Base-by-base conservation (phyloP, 148 eudicot species). In the Rheum nobile region DNA sequence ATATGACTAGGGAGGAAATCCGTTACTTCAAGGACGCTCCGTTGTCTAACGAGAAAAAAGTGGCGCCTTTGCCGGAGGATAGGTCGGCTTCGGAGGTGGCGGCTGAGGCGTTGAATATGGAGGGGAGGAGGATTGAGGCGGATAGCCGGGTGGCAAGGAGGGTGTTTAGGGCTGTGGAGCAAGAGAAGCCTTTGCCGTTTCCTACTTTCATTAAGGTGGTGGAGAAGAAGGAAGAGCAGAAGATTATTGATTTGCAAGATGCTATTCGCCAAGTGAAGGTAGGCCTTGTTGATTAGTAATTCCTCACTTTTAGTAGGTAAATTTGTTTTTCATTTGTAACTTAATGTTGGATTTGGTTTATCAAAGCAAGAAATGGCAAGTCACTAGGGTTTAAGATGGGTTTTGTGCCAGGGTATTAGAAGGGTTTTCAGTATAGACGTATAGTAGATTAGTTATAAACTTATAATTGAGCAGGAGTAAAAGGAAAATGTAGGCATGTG, bases 21-120 rank as follows among this genome's bases (percentile, higher is more conserved):
- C 83, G 98, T 21, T 95, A 80, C 71, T 73, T 91, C 72, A 91
- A 86, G 68, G 90, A 91, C 35, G 52, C 76, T 17, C 80, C 89
- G 5, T 74, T 86, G 0, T 85, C 97, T 61, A 83, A 84, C 43
- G 41, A 80, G 2, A 67, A 79, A 24, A 76, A 82, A 74, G 98
- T 95, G 14, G 98, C 98, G 8, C 97, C 97, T 2, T 73, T 95
- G 34, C 98, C 98, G 2, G 97, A 90, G 73, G 87, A 90, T 44
- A 77, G 78, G 31, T 46, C 42, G 44, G 67, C 67, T 10, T 77
- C 38, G 29, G 72, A 46, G 34, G 72, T 0, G 57, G 78, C 1
- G 67, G 74, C 63, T 43, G 80, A 8, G 37, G 85, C 79, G 71
- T 39, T 82, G 77, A 82, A 46, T 67, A 72, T 70, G 4, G 97